Conservation (phyloP, 352 stramenopile species). For the Phytophthora sojae region DNA sequence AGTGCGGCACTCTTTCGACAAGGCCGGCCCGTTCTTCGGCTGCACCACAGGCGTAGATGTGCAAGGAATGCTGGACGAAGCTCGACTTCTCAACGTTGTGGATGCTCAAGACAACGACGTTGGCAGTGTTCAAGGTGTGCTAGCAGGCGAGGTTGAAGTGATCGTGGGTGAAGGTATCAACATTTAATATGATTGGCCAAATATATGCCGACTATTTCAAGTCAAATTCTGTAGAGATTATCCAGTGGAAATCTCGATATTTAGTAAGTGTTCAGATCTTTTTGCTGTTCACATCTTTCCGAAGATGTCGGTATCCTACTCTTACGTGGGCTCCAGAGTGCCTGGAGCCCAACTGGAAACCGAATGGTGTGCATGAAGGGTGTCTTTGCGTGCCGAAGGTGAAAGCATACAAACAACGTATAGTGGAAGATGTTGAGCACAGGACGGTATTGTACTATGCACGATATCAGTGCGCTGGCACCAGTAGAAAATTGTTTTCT, state of each 20-base stretch:
- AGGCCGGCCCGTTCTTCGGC: not conserved
- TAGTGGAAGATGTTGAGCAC: too few relatives aligned
- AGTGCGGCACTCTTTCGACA: not conserved
- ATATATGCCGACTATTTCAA: not conserved
- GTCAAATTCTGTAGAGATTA: not conserved
- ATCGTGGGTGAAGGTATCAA: not conserved
- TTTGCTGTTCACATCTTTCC: not conserved
- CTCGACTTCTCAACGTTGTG: not conserved
- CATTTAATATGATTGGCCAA: not conserved
- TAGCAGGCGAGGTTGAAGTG: too few relatives aligned
- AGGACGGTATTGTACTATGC: too few relatives aligned
- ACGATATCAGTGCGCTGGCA: too few relatives aligned
- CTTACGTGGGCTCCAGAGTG: too few relatives aligned
- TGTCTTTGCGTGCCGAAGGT: too few relatives aligned
- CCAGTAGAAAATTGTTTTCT: too few relatives aligned
- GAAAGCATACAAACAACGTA: too few relatives aligned
- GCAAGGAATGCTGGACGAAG: not conserved
- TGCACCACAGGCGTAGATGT: not conserved
- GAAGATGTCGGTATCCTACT: constrained; percentile 1
- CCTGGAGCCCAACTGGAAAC: too few relatives aligned
- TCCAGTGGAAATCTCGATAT: not conserved
- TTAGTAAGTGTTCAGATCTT: not conserved
- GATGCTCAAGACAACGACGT: not conserved
- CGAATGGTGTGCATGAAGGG: too few relatives aligned
- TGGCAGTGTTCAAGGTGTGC: too few relatives aligned